phyloP scores from a whole-genome alignment of 2,329 filamentous ascomycete species.

The Graphium sp. region DNA sequence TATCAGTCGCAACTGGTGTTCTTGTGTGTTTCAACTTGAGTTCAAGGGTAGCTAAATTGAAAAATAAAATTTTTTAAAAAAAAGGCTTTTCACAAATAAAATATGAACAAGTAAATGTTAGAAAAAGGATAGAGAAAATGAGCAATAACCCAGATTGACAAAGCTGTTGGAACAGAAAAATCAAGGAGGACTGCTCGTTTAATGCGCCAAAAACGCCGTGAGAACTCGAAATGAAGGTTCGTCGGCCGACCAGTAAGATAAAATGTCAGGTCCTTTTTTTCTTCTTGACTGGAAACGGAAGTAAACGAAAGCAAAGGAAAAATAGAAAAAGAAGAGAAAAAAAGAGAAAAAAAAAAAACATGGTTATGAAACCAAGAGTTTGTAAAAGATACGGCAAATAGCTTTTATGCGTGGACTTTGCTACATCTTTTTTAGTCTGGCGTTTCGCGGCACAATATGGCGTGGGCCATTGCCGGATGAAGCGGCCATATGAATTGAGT shows the following conservation, averaged over 20 bases:
- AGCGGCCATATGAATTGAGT: too few species aligned
- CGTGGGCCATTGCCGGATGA: too few species aligned
- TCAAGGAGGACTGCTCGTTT: background rate
- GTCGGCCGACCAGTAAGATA: background rate
- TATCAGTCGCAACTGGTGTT: too few species aligned
- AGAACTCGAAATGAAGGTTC: background rate
- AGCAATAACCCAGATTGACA: constrained; percentile 1
- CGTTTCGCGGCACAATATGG: too few species aligned
- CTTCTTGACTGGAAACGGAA: background rate
- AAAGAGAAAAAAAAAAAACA: constrained; percentile 2
- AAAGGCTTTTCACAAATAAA: background rate
- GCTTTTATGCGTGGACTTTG: background rate
- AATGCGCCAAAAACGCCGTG: background rate
- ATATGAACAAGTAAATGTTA: background rate
- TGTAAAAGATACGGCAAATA: background rate
- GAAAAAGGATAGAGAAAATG: background rate
- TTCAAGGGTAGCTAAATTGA: background rate
- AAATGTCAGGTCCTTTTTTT: background rate
- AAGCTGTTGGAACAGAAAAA: background rate
- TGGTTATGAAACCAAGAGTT: constrained; percentile 1
- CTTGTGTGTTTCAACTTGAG: too few species aligned
- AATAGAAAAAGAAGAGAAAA: constrained; percentile 1
- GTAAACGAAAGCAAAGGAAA: background rate
- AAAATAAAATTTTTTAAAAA: background rate
- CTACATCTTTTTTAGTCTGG: too few species aligned